phyloP scores from a whole-genome alignment of 2,329 filamentous ascomycete species.

The Dichotomopilus funicola region DNA sequence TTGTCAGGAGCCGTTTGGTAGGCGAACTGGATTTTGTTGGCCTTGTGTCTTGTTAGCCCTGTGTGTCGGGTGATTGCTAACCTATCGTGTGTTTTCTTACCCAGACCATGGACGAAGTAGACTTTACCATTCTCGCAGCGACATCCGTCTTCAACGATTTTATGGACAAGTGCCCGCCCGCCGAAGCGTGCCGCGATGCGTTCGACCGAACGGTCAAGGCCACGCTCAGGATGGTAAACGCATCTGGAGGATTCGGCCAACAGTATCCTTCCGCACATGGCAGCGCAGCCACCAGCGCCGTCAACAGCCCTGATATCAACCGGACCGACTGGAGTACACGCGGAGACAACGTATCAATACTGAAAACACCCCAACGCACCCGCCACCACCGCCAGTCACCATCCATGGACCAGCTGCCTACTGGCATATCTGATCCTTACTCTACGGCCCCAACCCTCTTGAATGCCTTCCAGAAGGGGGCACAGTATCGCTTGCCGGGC shows the following conservation, averaged over 20 bases:
- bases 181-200: conserved; percentile 88
- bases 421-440: conserved; percentile 24
- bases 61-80: conserved; percentile 26
- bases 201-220: conserved; percentile 94
- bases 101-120: conserved; percentile 87
- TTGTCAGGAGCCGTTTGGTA: conserved; percentile 80
- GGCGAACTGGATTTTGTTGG: conserved; percentile 28
- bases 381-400: conserved; percentile 15
- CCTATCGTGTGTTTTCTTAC: background rate
- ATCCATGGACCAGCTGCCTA: conserved; percentile 17
- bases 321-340: conserved; percentile 28
- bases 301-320: conserved; percentile 18
- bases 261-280: conserved; percentile 9
- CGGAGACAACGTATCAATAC: conserved; percentile 24
- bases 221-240: conserved; percentile 90
- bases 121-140: conserved; percentile 88
- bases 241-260: conserved; percentile 71
- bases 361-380: conserved; percentile 17
- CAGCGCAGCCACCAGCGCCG: conserved; percentile 1
- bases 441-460: conserved; percentile 34
- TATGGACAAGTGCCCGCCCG: conserved; percentile 89
- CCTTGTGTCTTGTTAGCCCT: background rate
- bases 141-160: conserved; percentile 89
- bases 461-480: conserved; percentile 29
- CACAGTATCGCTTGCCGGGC: conserved; percentile 15